Evolutionary conservation across 2,329 filamentous ascomycete species (phyloP), one percentile per base, ranked within the genome.

Genomic region (Trichothecium roseum): DNA sequence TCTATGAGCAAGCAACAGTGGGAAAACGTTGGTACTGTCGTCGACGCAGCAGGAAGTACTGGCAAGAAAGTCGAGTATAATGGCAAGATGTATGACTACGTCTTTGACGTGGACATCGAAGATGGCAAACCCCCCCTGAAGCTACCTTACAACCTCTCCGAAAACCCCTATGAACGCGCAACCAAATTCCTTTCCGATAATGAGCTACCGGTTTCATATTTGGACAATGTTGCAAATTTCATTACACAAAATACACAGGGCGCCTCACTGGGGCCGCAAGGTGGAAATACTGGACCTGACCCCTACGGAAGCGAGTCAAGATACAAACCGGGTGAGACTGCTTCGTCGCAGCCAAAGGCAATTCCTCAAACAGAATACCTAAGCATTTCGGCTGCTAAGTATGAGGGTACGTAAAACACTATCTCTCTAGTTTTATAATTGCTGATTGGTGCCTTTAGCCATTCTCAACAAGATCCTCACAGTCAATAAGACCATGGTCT

Each of bases 21-120:
- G 88, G 68, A 86, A 38, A 82, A 81, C 42, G 82, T 96, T 8
- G 91, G 91, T n/a, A 94, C 87, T 0, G 88, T 98, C 1, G 91
- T 96, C 9, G 86, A 94, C 47, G 77, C 86, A 4, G 84, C 82
- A 5, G 86, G 82, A 27, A 93, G 86, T 52, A 85, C 78, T 44
- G 84, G 85, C 9, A 77, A 77, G 39, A 87, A 88, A 60, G 75
- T 77, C 7, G 70, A 79, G 39, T 81, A 89, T 52, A 68, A 84
- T 2, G 89, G 89, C 22, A 76, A 94, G 52, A 84, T 89, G 41
- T 98, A 94, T 55, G 91, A 98, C 53, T 95, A 82, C 50, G 88
- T 98, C 8, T 96, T 96, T 46, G 88, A 95, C 51, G 88, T 95
- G 18, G 88, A 94, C 48, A 93, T 95, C 42, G 85, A 94, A 54